Evolutionary conservation across 352 stramenopile species (phyloP).

Genomic region (Pythium coloratum): DNA sequence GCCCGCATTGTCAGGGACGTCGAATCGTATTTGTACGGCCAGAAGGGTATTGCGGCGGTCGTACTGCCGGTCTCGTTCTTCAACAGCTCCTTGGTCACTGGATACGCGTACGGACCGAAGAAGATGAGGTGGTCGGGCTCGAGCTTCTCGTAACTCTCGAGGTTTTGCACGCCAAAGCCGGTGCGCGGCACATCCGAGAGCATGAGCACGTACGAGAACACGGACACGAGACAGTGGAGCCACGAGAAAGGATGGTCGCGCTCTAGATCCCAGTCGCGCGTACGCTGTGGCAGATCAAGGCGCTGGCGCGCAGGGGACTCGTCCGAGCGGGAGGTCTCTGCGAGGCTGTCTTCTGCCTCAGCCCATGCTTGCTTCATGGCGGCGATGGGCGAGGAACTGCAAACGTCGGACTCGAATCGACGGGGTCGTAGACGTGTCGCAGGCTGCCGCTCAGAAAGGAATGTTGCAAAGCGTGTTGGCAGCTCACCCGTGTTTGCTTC

Average conservation of each 20-base stretch:
- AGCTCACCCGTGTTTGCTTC: no score
- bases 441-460: no score
- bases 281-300: neutral
- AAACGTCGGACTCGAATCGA: no score
- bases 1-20: slow-evolving; percentile 15
- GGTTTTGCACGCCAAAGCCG: slow-evolving; percentile 4
- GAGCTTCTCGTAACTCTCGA: neutral
- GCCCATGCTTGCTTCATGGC: neutral
- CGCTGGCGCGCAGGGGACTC: neutral
- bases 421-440: no score
- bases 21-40: slow-evolving; percentile 23
- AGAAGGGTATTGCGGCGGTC: neutral
- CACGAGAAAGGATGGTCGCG: slow-evolving; percentile 22
- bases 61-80: neutral
- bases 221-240: slow-evolving; percentile 7
- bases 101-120: slow-evolving; percentile 20
- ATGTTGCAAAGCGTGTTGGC: no score
- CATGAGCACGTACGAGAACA: slow-evolving; percentile 32
- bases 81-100: neutral
- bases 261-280: neutral
- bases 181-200: slow-evolving; percentile 29
- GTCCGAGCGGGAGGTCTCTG: neutral
- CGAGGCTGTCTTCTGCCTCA: neutral
- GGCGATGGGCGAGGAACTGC: neutral
- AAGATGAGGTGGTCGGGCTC: slow-evolving; percentile 7